phyloP scores from a whole-genome alignment of 208 protist species.

The Trypanosoma platydactyli region DNA sequence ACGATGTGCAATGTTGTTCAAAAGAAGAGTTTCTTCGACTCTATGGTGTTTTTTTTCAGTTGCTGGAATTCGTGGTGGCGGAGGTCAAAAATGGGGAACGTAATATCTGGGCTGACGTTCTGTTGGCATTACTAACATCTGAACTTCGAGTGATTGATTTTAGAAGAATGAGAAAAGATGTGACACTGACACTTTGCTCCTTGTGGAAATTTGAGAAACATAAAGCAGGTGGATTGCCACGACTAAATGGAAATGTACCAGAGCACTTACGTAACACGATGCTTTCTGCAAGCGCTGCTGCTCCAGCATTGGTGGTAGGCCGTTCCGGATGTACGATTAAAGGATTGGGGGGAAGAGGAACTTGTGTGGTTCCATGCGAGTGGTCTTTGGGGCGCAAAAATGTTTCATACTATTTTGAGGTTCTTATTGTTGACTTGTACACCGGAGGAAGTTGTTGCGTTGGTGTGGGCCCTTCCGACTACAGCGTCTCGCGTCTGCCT shows the following conservation, averaged over 20 bases:
- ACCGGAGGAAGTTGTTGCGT: constrained; percentile 59
- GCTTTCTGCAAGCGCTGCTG: constrained; percentile 37
- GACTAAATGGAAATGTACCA: constrained; percentile 62
- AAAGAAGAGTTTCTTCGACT: constrained; percentile 74
- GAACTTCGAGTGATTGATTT: constrained; percentile 63
- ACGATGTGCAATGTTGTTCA: constrained; percentile 81
- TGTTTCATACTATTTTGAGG: constrained; percentile 81
- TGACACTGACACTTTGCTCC: constrained; percentile 23
- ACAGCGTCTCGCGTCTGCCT: constrained; percentile 78
- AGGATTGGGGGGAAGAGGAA: constrained; percentile 54
- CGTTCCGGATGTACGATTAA: constrained; percentile 52
- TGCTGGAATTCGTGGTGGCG: constrained; percentile 57
- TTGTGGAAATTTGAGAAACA: constrained; percentile 38
- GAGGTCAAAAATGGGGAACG: constrained; percentile 19
- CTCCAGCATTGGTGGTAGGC: constrained; percentile 53
- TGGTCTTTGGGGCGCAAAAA: constrained; percentile 34
- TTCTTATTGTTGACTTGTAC: constrained; percentile 74
- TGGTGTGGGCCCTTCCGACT: constrained; percentile 76
- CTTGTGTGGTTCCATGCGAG: constrained; percentile 62
- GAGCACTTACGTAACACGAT: constrained; percentile 39
- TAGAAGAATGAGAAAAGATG: constrained; percentile 43
- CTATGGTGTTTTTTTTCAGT: constrained; percentile 78
- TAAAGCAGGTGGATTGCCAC: constrained; percentile 22
- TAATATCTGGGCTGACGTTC: constrained; percentile 52
- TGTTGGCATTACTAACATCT: constrained; percentile 61